These are phyloP conservation scores for Rosa rugosa DNA, from an alignment of 306 rosid genomes.

Conservation along the genomic window DNA sequence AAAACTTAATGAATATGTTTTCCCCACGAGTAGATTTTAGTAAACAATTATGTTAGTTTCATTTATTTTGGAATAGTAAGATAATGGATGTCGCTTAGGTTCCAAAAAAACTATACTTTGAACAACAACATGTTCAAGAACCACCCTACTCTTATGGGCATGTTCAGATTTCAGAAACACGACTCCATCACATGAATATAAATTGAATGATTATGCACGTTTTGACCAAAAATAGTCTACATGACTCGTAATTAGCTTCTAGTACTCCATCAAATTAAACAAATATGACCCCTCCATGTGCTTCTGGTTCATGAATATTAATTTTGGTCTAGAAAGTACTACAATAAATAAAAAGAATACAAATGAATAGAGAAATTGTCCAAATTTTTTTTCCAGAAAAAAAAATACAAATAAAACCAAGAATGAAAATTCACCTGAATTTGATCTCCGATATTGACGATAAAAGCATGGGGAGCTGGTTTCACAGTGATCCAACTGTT, in stretches of 20 bases:
- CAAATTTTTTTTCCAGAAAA: too few species aligned
- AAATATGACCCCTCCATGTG: slow-evolving; percentile 50
- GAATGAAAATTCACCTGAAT: slow-evolving; percentile 53
- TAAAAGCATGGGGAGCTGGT: slow-evolving; percentile 71
- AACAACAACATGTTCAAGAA: background rate
- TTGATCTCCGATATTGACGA: slow-evolving; percentile 92
- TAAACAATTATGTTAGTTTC: background rate
- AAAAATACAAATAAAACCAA: background rate
- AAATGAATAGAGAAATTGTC: background rate
- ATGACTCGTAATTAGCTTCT: background rate
- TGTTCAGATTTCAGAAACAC: background rate
- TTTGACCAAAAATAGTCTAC: slow-evolving; percentile 7
- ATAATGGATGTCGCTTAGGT: background rate
- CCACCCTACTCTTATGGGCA: background rate
- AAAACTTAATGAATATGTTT: background rate
- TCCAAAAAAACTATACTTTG: background rate
- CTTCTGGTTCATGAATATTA: slow-evolving; percentile 28
- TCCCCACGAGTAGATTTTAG: background rate
- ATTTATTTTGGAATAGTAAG: background rate
- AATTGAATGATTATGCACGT: background rate
- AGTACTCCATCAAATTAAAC: background rate
- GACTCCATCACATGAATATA: background rate
- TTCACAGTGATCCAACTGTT: slow-evolving; percentile 74
- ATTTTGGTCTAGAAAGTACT: background rate
- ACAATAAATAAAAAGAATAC: background rate